Evolutionary conservation across 2,329 filamentous ascomycete species (phyloP).

Genomic region (Nemania sp.): DNA sequence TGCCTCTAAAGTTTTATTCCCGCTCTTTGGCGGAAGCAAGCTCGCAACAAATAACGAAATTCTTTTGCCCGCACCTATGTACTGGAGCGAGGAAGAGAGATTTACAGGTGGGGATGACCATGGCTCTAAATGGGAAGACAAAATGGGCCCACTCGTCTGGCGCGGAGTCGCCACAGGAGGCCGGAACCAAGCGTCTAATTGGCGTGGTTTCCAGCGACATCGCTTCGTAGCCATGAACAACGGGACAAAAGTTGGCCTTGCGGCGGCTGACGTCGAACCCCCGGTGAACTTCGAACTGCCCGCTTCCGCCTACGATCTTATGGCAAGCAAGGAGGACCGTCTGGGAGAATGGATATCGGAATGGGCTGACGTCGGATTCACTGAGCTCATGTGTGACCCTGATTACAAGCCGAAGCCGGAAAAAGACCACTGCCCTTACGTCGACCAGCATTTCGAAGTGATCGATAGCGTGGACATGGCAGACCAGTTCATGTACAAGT

Average conservation of each 20-base stretch:
- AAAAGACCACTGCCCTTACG: slow-evolving; percentile 52
- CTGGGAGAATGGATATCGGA: slow-evolving; percentile 55
- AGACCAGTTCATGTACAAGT: slow-evolving; percentile 67
- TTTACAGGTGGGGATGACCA: slow-evolving; percentile 62
- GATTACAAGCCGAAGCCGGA: slow-evolving; percentile 41
- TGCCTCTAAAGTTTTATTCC: slow-evolving; percentile 62
- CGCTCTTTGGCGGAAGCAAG: slow-evolving; percentile 72
- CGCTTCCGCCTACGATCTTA: slow-evolving; percentile 50
- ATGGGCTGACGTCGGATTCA: slow-evolving; percentile 58
- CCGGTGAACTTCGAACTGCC: slow-evolving; percentile 61
- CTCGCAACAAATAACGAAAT: slow-evolving; percentile 72
- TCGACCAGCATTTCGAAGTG: slow-evolving; percentile 50
- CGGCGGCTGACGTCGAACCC: slow-evolving; percentile 49
- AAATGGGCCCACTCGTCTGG: slow-evolving; percentile 61
- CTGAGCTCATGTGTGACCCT: slow-evolving; percentile 57
- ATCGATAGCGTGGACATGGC: slow-evolving; percentile 48
- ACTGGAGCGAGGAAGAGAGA: slow-evolving; percentile 66
- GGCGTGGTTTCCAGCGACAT: slow-evolving; percentile 75
- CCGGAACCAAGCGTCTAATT: slow-evolving; percentile 62
- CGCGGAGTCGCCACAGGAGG: slow-evolving; percentile 71
- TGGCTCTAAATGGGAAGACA: slow-evolving; percentile 61
- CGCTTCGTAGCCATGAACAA: slow-evolving; percentile 77
- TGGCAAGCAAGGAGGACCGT: slow-evolving; percentile 49
- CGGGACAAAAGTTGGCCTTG: slow-evolving; percentile 57
- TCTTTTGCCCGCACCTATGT: slow-evolving; percentile 70